phyloP scores from a whole-genome alignment of 148 eudicot species.

The Gaultheria prostrata region DNA sequence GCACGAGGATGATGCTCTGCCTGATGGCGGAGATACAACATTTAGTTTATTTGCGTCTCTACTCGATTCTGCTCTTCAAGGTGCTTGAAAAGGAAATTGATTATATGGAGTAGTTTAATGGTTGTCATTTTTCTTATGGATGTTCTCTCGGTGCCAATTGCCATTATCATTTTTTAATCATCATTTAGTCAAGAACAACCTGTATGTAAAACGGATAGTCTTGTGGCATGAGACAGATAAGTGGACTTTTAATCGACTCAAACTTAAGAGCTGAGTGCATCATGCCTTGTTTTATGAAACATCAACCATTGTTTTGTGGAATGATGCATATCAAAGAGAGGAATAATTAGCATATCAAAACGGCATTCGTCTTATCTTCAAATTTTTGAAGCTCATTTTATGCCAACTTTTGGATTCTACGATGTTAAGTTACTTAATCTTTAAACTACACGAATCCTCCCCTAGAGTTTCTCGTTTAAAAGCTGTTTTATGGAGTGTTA shows the following conservation, averaged over 20 bases:
- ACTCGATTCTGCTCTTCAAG: constrained; percentile 83
- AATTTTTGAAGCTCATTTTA: neutral
- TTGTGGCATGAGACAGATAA: neutral
- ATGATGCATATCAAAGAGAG: neutral
- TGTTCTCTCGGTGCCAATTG: neutral
- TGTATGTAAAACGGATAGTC: neutral
- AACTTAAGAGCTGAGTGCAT: neutral
- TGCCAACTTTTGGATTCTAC: neutral
- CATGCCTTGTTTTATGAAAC: neutral
- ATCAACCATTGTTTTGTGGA: neutral
- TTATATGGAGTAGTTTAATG: neutral
- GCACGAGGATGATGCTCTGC: constrained; percentile 53
- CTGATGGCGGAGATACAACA: constrained; percentile 69
- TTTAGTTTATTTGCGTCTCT: constrained; percentile 71
- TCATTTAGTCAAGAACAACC: neutral
- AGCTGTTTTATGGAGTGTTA: neutral
- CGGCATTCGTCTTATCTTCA: neutral
- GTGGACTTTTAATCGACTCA: neutral
- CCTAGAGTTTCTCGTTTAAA: neutral
- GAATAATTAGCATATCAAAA: neutral
- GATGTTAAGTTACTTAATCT: neutral
- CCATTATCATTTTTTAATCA: neutral
- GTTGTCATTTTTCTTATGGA: neutral
- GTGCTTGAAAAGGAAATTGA: constrained; percentile 30
- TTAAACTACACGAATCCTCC: neutral